phyloP scores from a whole-genome alignment of 768 basidiomycete genomes.

The Leccinum uliginosum region DNA sequence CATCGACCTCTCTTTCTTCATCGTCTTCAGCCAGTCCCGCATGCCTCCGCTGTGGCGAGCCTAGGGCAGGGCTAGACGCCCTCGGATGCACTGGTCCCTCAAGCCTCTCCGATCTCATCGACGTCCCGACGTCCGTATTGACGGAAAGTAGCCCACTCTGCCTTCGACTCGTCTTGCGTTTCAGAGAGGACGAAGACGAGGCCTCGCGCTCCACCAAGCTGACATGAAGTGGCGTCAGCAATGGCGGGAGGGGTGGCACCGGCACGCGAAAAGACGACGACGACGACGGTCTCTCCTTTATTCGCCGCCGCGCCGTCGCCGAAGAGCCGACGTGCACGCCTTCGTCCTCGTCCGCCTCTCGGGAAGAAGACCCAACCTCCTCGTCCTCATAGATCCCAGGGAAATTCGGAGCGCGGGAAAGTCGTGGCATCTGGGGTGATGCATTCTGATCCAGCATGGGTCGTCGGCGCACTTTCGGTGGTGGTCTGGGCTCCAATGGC shows the following conservation, averaged over 20 bases:
- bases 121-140: conserved; percentile 27
- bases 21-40: conserved; percentile 55
- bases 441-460: conserved; percentile 39
- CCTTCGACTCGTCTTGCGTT: conserved; percentile 27
- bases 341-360: conserved; percentile 40
- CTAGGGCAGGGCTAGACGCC: conserved; percentile 65
- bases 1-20: conserved; percentile 44
- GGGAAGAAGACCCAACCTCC: conserved; percentile 41
- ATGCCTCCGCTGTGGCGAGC: conserved; percentile 52
- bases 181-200: conserved; percentile 10
- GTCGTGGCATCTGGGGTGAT: conserved; percentile 49
- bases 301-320: conserved; percentile 35
- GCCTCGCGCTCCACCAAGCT: conserved; percentile 34
- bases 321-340: conserved; percentile 34
- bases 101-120: conserved; percentile 20
- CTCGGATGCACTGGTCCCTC: conserved; percentile 44
- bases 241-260: conserved; percentile 40
- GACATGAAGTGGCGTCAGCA: conserved; percentile 30
- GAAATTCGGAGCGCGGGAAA: conserved; percentile 62
- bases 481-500: conserved; percentile 36
- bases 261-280: conserved; percentile 40
- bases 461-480: conserved; percentile 49
- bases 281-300: conserved; percentile 39
- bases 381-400: conserved; percentile 69
- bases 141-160: conserved; percentile 55